These are phyloP conservation scores for Yarrowia yakushimensis DNA, from an alignment of 805 yeast genomes.

Conservation along the genomic window DNA sequence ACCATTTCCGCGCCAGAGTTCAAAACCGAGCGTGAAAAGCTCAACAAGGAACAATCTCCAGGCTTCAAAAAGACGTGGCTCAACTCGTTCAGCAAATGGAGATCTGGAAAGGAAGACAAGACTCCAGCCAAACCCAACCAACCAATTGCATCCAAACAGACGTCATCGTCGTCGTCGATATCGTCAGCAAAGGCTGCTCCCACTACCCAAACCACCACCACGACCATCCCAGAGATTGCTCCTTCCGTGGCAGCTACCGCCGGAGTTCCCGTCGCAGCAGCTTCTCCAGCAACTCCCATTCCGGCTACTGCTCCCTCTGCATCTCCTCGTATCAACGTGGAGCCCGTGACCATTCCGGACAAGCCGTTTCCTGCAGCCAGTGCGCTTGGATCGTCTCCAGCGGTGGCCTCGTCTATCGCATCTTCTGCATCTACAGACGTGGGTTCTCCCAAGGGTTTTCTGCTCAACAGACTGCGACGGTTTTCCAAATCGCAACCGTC, in stretches of 20 bases:
- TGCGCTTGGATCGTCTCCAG: background rate
- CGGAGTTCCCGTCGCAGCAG: background rate
- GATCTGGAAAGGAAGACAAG: background rate
- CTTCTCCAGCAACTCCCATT: background rate
- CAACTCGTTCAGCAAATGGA: constrained; percentile 7
- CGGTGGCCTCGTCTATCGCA: background rate
- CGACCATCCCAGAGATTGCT: background rate
- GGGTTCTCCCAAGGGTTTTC: constrained; percentile 7
- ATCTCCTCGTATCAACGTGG: constrained; percentile 2
- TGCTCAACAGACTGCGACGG: constrained; percentile 8
- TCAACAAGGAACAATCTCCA: constrained; percentile 18
- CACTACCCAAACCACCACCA: background rate
- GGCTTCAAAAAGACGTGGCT: constrained; percentile 22
- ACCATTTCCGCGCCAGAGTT: constrained; percentile 17
- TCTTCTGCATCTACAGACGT: background rate
- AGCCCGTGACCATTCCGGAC: background rate
- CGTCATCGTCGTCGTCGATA: background rate
- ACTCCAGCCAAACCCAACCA: background rate
- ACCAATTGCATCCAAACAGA: background rate
- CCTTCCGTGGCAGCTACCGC: background rate
- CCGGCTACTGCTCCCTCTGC: background rate
- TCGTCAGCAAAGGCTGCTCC: background rate
- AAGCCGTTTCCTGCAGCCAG: background rate
- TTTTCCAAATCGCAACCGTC: constrained; percentile 4
- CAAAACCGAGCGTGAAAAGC: constrained; percentile 14